Evolutionary conservation across 257 asterid genomes (phyloP).

Genomic region (Prunella vulgaris): DNA sequence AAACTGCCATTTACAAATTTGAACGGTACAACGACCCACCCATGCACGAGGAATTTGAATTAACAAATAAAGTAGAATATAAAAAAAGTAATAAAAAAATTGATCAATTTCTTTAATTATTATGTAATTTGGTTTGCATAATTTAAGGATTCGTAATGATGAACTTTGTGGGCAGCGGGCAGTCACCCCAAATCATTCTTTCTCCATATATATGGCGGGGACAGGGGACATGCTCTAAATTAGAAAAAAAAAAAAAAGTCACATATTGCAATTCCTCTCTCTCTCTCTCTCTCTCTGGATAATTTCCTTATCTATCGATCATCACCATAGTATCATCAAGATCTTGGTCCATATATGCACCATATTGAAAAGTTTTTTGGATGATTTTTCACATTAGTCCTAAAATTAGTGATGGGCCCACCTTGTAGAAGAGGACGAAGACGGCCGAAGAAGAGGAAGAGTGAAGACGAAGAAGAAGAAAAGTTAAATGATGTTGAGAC

Average conservation of each 20-base stretch:
- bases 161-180: constrained; percentile 29
- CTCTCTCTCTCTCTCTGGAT: not conserved
- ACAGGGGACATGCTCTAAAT: too few relatives aligned
- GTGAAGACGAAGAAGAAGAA: constrained; percentile 14
- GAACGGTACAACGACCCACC: not conserved
- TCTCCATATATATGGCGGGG: constrained; percentile 8
- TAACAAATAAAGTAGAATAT: not conserved
- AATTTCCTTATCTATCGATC: not conserved
- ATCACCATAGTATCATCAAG: not conserved
- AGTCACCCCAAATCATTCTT: constrained; percentile 32
- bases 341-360: not conserved
- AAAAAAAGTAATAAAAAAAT: too few relatives aligned
- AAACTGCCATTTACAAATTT: not conserved
- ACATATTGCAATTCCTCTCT: not conserved
- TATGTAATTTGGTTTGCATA: constrained; percentile 16
- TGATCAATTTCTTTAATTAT: not conserved
- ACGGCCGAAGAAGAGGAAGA: constrained; percentile 5
- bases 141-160: constrained; percentile 30
- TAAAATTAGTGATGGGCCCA: constrained; percentile 39
- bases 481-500: not conserved
- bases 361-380: too few relatives aligned
- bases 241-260: too few relatives aligned
- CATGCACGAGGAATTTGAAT: not conserved
- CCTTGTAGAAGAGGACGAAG: constrained; percentile 32
- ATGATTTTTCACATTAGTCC: not conserved